Evolutionary conservation across 768 basidiomycete genomes (phyloP), one percentile per base, ranked within the genome.

Genomic region (Pleurotus platypus): DNA sequence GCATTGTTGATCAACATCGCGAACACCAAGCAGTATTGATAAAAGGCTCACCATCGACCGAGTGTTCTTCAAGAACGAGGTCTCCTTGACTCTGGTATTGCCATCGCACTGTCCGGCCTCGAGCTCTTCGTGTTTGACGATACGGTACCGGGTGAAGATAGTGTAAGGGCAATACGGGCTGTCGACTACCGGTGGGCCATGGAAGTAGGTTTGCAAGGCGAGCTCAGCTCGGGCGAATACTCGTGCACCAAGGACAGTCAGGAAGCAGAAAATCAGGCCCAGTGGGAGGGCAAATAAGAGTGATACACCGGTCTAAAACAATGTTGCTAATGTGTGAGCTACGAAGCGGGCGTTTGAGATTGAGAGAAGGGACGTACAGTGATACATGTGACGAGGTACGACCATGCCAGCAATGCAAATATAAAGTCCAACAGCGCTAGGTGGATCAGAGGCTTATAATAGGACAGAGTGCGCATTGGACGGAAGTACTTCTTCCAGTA

Each of bases 351-450:
- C 40, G 2, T 6, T 4, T 42, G 40, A 15, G 24, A 49, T 12
- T 26, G 40, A 49, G 39, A 57, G n/a, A 30, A 30, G 27, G 27
- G 9, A 77, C 85, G 62, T 63, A 90, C 90, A 69, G 92, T 70
- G 0, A 89, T 92, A 63, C 90, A 87, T 12, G 89, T 82, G 62
- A 92, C 89, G 15, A 89, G 72, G 64, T 83, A 91, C 6, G 89
- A 64, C 85, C 87, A 91, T 16, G 87, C 86, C 16, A 74, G 64
- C 59, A 92, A 69, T 11, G 87, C 87, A 63, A 80, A 91, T 0
- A 88, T 89, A 64, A 92, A 89, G 69, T 92, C 92, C 61, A 92
- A 42, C 35, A 87, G 72, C 43, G 84, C 65, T 22, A 92, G 74
- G 66, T 92, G 90, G 55, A 89, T 78, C 27, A 88, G 67, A 0